Evolutionary conservation across 2,329 filamentous ascomycete species (phyloP), one percentile per base, ranked within the genome.

Genomic region (Beauveria rudraprayagi): DNA sequence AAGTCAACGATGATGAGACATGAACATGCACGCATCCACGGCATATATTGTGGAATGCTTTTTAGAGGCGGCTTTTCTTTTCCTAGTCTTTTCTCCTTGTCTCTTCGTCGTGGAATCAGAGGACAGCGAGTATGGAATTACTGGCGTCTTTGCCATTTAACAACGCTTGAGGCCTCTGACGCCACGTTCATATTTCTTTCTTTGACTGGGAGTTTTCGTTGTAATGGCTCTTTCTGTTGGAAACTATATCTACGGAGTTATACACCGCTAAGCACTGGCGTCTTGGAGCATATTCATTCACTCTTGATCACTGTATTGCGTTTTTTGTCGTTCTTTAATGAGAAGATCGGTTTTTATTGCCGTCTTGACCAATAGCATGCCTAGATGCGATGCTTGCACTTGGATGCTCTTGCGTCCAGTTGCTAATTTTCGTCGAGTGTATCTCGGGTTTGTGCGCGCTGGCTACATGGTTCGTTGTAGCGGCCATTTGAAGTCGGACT

Each of bases 181-280:
- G 46, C 58, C 50, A 58, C 17, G 28, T 63, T 63, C 64, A 47
- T 52, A 5, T 37, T 9, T 61, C 16, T 17, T 54, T 62, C 47
- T 44, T 40, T 48, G 47, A n/a, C n/a, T 58, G 14, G 40, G 50
- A 34, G 56, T 24, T 59, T 41, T 40, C 41, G 48, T 55, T 24
- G 22, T 24, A 34, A 51, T 26, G 56, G 44, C 51, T 64, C 58
- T 63, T 66, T 64, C 65, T 64, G 65, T 60, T 63, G 63, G 44
- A 44, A 40, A 61, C 44, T 48, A 43, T 61, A 43, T 54, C 56
- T 61, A 61, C 52, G 59, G 59, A 37, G 28, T 55, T 50, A 50
- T 51, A 51, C 52, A 61, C 59, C 59, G 59, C 56, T 50, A 61
- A 61, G 52, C 59, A 61, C 52, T 17, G 59, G 59, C 52, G 59